Conservation (phyloP, 1,284 basidiomycete species). For the Rugosomyces carneus region DNA sequence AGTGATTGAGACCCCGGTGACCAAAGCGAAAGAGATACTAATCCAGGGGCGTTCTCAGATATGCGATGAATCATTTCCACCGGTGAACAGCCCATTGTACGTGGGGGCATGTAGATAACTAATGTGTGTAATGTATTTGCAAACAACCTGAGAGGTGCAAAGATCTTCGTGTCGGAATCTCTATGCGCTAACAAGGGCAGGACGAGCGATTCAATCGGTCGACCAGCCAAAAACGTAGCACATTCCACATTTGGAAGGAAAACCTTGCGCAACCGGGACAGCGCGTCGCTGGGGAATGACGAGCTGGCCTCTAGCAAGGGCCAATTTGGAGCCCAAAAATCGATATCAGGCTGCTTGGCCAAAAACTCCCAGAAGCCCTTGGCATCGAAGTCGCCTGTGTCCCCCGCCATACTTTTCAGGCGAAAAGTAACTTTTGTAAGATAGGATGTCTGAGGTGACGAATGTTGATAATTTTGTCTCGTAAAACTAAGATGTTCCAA, state of each 20-base stretch:
- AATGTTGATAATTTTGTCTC: neutral
- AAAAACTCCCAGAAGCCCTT: neutral
- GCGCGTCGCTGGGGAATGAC: neutral
- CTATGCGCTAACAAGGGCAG: neutral
- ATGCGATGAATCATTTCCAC: neutral
- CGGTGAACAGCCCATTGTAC: neutral
- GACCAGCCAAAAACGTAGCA: neutral
- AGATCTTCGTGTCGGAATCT: neutral
- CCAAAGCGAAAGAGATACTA: neutral
- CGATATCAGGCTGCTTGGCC: neutral
- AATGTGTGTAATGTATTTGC: neutral
- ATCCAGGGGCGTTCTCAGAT: neutral
- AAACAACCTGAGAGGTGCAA: neutral
- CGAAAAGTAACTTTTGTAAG: neutral
- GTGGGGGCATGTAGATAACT: neutral
- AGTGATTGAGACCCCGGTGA: neutral
- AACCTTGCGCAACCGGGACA: neutral
- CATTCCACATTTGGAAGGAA: neutral
- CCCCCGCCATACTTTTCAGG: neutral
- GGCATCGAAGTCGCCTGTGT: neutral
- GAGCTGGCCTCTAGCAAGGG: slow-evolving; percentile 1
- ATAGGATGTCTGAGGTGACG: neutral
- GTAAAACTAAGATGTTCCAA: slow-evolving; percentile 1
- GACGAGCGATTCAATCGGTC: slow-evolving; percentile 1
- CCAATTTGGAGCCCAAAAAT: slow-evolving; percentile 3